Percentiles rank a stretch among this genome's conserved stretches.
Conservation (phyloP, 2,329 filamentous ascomycete genomes). For the Tetracladium maxilliforme region DNA sequence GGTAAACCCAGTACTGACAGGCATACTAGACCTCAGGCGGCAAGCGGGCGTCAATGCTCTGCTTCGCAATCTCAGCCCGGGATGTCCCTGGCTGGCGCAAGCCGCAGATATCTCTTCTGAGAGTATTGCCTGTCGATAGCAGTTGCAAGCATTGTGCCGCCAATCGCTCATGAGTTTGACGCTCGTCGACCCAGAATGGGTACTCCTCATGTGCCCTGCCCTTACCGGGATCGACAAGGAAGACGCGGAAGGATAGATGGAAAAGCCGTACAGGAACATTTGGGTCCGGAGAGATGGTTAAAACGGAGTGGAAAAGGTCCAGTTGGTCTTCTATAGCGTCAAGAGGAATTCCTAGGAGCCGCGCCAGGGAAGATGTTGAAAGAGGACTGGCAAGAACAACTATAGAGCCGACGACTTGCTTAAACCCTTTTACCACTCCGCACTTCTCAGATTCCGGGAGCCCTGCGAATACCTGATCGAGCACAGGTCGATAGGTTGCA, state of each 20-base stretch:
- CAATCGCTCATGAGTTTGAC: constrained; percentile 13
- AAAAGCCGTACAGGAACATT: constrained; percentile 12
- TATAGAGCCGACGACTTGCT: constrained; percentile 8
- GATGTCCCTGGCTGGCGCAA: constrained; percentile 11
- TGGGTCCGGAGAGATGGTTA: constrained; percentile 12
- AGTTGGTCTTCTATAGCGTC: constrained; percentile 9
- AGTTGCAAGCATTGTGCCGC: constrained; percentile 19
- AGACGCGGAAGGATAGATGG: constrained; percentile 22
- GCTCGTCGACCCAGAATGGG: constrained; percentile 20
- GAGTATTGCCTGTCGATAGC: constrained; percentile 11
- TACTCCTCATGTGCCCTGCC: constrained; percentile 9
- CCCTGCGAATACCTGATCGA: constrained; percentile 6
- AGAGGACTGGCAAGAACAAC: constrained; percentile 12
- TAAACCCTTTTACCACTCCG: constrained; percentile 10
- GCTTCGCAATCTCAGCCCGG: constrained; percentile 9
- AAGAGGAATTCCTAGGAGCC: constrained; percentile 10
- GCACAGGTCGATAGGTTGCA: constrained; percentile 10
- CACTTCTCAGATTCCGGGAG: constrained; percentile 3
- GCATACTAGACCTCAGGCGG: constrained; percentile 20
- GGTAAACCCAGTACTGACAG: constrained; percentile 22
- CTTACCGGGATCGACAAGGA: constrained; percentile 15
- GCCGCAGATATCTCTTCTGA: constrained; percentile 20
- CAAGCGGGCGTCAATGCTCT: constrained; percentile 9
- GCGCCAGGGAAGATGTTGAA: constrained; percentile 10
- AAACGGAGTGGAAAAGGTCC: constrained; percentile 17